Evolutionary conservation across 208 protist genomes (phyloP).

Genomic region (Trypanosoma platydactyli): DNA sequence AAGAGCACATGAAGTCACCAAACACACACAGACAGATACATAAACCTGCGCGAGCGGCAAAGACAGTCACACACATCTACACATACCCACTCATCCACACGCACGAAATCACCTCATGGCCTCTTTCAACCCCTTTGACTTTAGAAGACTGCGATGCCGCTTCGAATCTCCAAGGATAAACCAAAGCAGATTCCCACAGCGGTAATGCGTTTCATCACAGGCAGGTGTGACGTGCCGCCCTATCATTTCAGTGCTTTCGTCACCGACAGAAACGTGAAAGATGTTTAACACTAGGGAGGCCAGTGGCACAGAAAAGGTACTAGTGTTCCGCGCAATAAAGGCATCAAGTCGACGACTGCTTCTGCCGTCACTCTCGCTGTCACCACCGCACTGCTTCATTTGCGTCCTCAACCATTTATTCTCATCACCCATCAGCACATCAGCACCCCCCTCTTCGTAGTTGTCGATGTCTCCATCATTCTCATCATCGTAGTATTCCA

Average conservation of each 20-base stretch:
- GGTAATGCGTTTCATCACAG: slow-evolving; percentile 17
- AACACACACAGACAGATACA: background rate
- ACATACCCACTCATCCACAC: slow-evolving; percentile 8
- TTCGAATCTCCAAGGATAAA: slow-evolving; percentile 29
- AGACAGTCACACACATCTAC: slow-evolving; percentile 11
- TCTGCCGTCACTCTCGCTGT: background rate
- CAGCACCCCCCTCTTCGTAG: background rate
- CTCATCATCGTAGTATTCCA: slow-evolving; percentile 14
- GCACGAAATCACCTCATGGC: background rate
- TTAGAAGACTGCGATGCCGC: slow-evolving; percentile 28
- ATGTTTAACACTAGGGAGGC: slow-evolving; percentile 33
- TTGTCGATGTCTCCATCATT: slow-evolving; percentile 1
- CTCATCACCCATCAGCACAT: background rate
- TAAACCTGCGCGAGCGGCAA: slow-evolving; percentile 21
- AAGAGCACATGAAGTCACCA: background rate
- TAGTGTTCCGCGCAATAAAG: slow-evolving; percentile 21
- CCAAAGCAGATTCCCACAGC: slow-evolving; percentile 32
- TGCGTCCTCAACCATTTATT: background rate
- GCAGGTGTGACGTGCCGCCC: slow-evolving; percentile 6
- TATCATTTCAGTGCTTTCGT: background rate
- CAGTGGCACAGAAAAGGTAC: slow-evolving; percentile 25
- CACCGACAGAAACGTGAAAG: slow-evolving; percentile 23
- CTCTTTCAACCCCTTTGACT: slow-evolving; percentile 14
- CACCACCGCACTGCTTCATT: background rate
- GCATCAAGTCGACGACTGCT: slow-evolving; percentile 11